Percentiles rank a stretch among this genome's conserved stretches.
Evolutionary conservation across 2,329 filamentous ascomycete genomes (phyloP).

Genomic region (Clarireedia monteithiana): DNA sequence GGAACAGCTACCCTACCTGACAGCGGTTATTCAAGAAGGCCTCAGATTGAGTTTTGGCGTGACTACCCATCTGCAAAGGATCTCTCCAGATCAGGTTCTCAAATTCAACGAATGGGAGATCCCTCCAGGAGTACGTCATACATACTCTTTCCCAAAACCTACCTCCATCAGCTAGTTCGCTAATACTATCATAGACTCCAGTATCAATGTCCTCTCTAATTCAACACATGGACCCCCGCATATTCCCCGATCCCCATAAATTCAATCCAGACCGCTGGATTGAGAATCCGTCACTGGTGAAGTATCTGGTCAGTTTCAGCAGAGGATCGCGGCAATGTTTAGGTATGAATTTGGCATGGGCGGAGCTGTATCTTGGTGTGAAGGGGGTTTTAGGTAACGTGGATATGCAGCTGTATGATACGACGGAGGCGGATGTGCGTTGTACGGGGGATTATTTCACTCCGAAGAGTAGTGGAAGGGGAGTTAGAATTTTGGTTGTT

Average conservation of each 20-base stretch:
- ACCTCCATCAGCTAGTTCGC: not conserved
- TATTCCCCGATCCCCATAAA: slow-evolving; percentile 32
- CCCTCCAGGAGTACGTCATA: not conserved
- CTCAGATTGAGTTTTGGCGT: slow-evolving; percentile 29
- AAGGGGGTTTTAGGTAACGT: not conserved
- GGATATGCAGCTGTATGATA: not conserved
- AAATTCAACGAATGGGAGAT: slow-evolving; percentile 18
- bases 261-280: slow-evolving; percentile 38
- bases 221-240: slow-evolving; percentile 33
- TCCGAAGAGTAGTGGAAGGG: not conserved
- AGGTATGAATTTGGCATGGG: slow-evolving; percentile 20
- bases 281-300: slow-evolving; percentile 15
- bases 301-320: slow-evolving; percentile 35
- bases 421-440: not conserved
- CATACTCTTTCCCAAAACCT: too few species aligned
- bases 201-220: slow-evolving; percentile 34
- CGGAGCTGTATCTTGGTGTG: not conserved
- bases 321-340: slow-evolving; percentile 37
- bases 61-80: slow-evolving; percentile 23
- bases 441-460: not conserved
- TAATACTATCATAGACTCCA: slow-evolving; percentile 26
- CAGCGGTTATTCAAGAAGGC: slow-evolving; percentile 30
- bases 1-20: slow-evolving; percentile 27
- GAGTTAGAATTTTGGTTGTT: not conserved
- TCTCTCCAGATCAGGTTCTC: slow-evolving; percentile 18